A percentile compares a stretch with the other conserved stretches of the same genome.
Conservation (phyloP, 192 early-diverging fungal species). For the Backusella mclennaniae region DNA sequence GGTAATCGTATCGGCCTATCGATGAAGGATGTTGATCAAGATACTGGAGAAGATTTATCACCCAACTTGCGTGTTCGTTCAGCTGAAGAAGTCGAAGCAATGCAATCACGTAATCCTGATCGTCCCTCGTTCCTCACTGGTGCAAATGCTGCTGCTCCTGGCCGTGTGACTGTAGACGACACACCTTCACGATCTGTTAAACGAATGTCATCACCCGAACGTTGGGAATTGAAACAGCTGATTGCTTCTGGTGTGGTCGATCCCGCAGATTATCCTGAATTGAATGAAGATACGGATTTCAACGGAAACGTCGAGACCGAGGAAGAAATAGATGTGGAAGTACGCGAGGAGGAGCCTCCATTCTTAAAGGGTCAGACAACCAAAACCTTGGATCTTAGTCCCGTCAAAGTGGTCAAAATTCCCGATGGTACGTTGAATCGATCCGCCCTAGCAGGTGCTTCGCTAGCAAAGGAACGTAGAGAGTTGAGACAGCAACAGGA, state of each 20-base stretch:
- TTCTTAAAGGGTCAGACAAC: conserved; percentile 94
- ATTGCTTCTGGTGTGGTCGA: conserved; percentile 92
- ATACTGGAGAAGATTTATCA: conserved; percentile 83
- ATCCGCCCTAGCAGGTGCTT: conserved; percentile 89
- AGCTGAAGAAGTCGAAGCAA: conserved; percentile 61
- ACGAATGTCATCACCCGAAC: conserved; percentile 90
- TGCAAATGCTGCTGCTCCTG: neutral
- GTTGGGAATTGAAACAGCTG: conserved; percentile 97
- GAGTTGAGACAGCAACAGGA: conserved; percentile 82
- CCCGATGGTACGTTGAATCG: conserved; percentile 97
- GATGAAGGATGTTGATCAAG: conserved; percentile 97
- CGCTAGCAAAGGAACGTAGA: conserved; percentile 91
- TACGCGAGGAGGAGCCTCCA: conserved; percentile 90
- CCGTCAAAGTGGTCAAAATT: conserved; percentile 97
- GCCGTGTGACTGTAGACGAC: conserved; percentile 27
- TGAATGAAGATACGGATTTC: conserved; percentile 87
- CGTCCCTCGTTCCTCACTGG: conserved; percentile 47
- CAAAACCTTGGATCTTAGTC: conserved; percentile 81
- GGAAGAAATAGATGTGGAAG: conserved; percentile 97
- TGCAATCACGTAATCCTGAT: conserved; percentile 63
- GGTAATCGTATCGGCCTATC: conserved; percentile 82
- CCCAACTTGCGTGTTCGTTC: conserved; percentile 75
- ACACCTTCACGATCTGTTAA: conserved; percentile 55
- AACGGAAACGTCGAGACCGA: conserved; percentile 84
- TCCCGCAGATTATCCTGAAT: conserved; percentile 79